Percentiles rank a stretch among this genome's conserved stretches.
Conservation (phyloP, 2,329 filamentous ascomycete genomes). For the Aspergillus costaricaensis region DNA sequence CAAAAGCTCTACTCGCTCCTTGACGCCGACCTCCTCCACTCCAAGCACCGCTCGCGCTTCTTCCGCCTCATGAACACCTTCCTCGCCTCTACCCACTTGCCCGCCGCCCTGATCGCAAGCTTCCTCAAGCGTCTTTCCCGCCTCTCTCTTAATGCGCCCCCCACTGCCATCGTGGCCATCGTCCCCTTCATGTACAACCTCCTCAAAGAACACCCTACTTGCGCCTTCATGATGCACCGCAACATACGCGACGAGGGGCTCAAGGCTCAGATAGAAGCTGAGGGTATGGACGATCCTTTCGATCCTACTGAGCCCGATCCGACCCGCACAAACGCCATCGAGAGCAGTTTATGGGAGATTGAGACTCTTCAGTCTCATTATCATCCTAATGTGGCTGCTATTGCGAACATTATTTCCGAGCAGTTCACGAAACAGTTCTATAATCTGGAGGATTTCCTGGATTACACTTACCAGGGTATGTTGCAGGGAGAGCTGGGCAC, state of each 20-base stretch:
- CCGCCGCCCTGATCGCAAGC: constrained; percentile 84
- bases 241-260: constrained; percentile 61
- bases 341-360: constrained; percentile 93
- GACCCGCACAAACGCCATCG: constrained; percentile 80
- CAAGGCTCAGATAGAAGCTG: constrained; percentile 61
- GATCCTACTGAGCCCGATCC: constrained; percentile 74
- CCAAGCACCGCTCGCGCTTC: constrained; percentile 89
- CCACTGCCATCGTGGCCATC: constrained; percentile 82
- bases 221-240: constrained; percentile 95
- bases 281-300: constrained; percentile 75
- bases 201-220: constrained; percentile 82
- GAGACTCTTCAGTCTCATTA: constrained; percentile 90
- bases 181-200: constrained; percentile 96
- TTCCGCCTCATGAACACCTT: constrained; percentile 92
- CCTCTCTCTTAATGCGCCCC: constrained; percentile 82
- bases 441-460: constrained; percentile 94
- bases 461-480: constrained; percentile 80
- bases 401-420: constrained; percentile 90
- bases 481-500: constrained; percentile 73
- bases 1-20: constrained; percentile 89
- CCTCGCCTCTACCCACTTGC: constrained; percentile 86
- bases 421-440: constrained; percentile 97
- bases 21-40: constrained; percentile 83
- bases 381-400: constrained; percentile 92
- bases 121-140: constrained; percentile 93